Evolutionary conservation across 176 grass and related monocot species (phyloP).

Genomic region (Rhipidocladum racemiflorum): DNA sequence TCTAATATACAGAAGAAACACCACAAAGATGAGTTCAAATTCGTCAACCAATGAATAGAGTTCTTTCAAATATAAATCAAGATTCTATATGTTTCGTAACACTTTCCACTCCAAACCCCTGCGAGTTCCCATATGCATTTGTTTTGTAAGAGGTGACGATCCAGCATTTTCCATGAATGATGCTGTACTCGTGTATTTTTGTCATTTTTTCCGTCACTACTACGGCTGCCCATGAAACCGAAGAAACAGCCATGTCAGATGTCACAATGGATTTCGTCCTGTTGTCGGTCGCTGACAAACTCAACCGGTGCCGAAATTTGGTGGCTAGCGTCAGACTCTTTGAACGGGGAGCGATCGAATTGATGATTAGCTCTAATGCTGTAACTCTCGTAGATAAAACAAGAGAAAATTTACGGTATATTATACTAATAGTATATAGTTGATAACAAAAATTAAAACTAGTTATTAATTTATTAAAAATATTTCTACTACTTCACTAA

Average conservation of each 20-base stretch:
- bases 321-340: background rate
- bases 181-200: background rate
- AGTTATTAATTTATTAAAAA: too few species aligned
- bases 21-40: too few species aligned
- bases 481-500: too few species aligned
- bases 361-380: background rate
- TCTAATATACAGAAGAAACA: too few species aligned
- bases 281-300: background rate
- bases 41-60: too few species aligned
- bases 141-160: background rate
- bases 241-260: background rate
- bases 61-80: too few species aligned
- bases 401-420: too few species aligned
- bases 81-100: too few species aligned
- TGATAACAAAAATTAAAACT: too few species aligned
- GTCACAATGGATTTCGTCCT: background rate
- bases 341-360: background rate
- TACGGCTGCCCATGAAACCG: too few species aligned
- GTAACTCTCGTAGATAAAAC: background rate
- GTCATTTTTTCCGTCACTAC: background rate
- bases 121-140: background rate
- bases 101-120: too few species aligned
- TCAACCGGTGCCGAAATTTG: background rate
- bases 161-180: background rate
- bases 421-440: too few species aligned